Conservation (phyloP, 108 stramenopile genomes). For the Conticribra guillardii region DNA sequence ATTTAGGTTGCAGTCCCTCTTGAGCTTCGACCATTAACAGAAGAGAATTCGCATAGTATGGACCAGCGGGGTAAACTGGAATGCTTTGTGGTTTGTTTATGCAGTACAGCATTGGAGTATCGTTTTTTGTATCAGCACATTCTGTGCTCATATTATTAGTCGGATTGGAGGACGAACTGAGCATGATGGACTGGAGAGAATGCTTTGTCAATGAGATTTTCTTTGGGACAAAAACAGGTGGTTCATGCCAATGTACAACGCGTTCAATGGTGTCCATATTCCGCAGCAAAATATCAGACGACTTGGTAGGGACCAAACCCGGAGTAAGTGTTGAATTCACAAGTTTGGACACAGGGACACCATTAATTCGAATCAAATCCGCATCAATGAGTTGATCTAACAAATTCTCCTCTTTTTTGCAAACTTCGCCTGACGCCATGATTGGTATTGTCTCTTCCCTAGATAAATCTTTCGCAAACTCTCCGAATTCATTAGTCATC, state of each 20-base stretch:
- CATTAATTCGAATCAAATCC: slow-evolving; percentile 70
- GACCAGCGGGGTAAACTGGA: slow-evolving; percentile 85
- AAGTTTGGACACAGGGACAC: slow-evolving; percentile 27
- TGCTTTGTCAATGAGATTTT: slow-evolving; percentile 60
- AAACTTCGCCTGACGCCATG: not conserved
- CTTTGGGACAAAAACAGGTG: slow-evolving; percentile 65
- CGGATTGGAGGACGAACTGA: too few relatives aligned
- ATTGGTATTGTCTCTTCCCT: not conserved
- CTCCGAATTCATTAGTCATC: slow-evolving; percentile 64
- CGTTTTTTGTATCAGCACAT: slow-evolving; percentile 1
- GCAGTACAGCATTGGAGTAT: slow-evolving; percentile 48
- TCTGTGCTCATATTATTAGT: slow-evolving; percentile 21
- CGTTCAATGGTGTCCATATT: slow-evolving; percentile 73
- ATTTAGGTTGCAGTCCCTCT: slow-evolving; percentile 58
- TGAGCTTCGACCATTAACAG: slow-evolving; percentile 82
- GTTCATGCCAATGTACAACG: slow-evolving; percentile 84
- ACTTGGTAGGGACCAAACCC: slow-evolving; percentile 1
- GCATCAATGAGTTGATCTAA: slow-evolving; percentile 46
- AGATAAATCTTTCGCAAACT: slow-evolving; percentile 26
- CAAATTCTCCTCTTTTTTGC: not conserved
- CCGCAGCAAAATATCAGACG: slow-evolving; percentile 42
- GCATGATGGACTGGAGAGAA: slow-evolving; percentile 44
- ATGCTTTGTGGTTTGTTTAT: slow-evolving; percentile 81
- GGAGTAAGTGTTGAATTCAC: not conserved
- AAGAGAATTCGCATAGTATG: slow-evolving; percentile 77